Evolutionary conservation across 805 yeast species (phyloP), one percentile per base, ranked within the genome.

Genomic region (Pachysolen tannophilus): DNA sequence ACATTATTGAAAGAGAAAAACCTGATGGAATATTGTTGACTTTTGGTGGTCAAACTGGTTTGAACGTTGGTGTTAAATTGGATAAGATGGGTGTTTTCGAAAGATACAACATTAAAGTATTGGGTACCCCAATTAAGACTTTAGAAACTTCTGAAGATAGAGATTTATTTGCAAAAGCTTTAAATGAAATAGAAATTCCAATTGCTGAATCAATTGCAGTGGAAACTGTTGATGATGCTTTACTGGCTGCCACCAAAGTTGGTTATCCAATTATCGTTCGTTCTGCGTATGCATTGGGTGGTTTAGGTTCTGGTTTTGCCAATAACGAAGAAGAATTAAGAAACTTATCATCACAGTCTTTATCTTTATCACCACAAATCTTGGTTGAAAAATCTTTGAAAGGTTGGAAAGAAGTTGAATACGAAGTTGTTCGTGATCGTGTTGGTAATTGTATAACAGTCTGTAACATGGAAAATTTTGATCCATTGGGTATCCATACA

Each of bases 351-450:
- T 75, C 77, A 54, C 79, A 82, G 56, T 96, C 97, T 0, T 87
- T 90, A 59, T 95, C 97, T 34, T 75, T 94, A 20, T 82, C 95
- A 38, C 97, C 98, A 9, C 98, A 90, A 67, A 94, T 90, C 38
- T 71, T 90, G 45, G 92, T 90, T 43, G 98, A 90, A 69, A 78
- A 79, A 57, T 86, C 96, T 31, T 84, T 90, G 95, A 92, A 92
- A 67, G 98, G 98, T 45, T 90, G 98, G 98, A 90, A 90, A 61
- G 98, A 90, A 67, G 83, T 90, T 50, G 98, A 90, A 66, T 90
- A 90, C 61, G 98, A 90, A 65, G 98, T 90, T 60, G 98, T 90
- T 37, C 86, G 98, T 62, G 98, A 90, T 65, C 88, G 94, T 34
- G 82, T 78, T 50, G 97, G 86, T 61, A 90, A 90, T 75, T 90